Conservation (phyloP, 2,329 filamentous ascomycete genomes). For the Fulvia fulva region DNA sequence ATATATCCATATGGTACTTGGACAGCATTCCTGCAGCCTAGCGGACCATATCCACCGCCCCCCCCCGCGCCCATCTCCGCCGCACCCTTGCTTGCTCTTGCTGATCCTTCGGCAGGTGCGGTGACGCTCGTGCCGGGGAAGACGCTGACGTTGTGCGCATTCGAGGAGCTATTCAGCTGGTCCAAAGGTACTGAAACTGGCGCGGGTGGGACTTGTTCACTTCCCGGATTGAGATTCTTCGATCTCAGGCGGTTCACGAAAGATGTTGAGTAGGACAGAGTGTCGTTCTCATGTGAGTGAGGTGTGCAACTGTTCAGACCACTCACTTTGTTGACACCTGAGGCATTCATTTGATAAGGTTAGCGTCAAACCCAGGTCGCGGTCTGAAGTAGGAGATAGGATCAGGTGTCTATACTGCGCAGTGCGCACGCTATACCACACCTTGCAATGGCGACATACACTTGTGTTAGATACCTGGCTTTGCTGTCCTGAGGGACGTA, state of each 20-base stretch:
- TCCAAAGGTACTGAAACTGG: not conserved
- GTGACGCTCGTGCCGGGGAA: not conserved
- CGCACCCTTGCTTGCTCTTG: not conserved
- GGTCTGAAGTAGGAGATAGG: too few species aligned
- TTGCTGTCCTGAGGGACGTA: too few species aligned
- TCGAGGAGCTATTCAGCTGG: not conserved
- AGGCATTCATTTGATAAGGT: too few species aligned
- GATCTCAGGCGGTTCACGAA: constrained; percentile 9
- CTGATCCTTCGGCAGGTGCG: not conserved
- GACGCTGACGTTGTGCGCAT: not conserved
- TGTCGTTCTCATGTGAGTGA: too few species aligned
- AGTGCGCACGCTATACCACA: too few species aligned
- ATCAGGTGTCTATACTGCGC: too few species aligned
- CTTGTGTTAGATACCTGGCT: too few species aligned
- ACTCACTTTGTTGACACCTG: too few species aligned
- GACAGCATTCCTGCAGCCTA: constrained; percentile 4
- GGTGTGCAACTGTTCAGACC: too few species aligned
- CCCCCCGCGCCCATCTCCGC: not conserved
- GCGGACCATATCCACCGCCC: not conserved
- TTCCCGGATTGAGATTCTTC: constrained; percentile 10
- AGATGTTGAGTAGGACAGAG: constrained; percentile 7
- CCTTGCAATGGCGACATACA: too few species aligned
- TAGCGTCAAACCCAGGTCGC: too few species aligned
- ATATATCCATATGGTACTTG: constrained; percentile 2
- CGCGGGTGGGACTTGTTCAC: constrained; percentile 1